Evolutionary conservation across 108 stramenopile species (phyloP).

Genomic region (Poteriospumella lacustris): DNA sequence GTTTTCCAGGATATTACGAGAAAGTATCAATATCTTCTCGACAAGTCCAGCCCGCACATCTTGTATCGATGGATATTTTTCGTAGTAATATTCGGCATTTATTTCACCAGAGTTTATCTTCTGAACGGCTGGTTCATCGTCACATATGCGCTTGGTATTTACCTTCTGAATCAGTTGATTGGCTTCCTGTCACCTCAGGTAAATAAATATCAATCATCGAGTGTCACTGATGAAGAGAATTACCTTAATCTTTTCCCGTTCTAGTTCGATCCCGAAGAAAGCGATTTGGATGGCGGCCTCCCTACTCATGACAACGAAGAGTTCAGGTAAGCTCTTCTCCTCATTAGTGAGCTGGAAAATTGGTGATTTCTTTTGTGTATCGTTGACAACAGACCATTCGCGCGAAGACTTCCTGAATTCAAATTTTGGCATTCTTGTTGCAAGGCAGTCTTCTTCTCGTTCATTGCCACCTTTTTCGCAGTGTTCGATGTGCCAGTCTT

Average conservation of each 20-base stretch:
- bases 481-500: slow-evolving; percentile 98
- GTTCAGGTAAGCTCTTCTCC: slow-evolving; percentile 12
- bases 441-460: slow-evolving; percentile 63
- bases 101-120: slow-evolving; percentile 82
- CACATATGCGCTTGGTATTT: slow-evolving; percentile 97
- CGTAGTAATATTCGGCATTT: slow-evolving; percentile 61
- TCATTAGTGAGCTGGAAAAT: no score
- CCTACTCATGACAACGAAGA: slow-evolving; percentile 10
- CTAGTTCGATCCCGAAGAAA: slow-evolving; percentile 38
- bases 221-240: not conserved
- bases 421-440: slow-evolving; percentile 89
- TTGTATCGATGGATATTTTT: slow-evolving; percentile 44
- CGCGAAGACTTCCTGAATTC: slow-evolving; percentile 92
- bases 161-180: slow-evolving; percentile 96
- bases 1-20: slow-evolving; percentile 22
- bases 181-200: slow-evolving; percentile 88
- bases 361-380: slow-evolving; percentile 4
- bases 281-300: slow-evolving; percentile 6
- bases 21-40: slow-evolving; percentile 86
- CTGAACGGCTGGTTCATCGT: slow-evolving; percentile 96
- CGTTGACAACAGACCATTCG: slow-evolving; percentile 67
- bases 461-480: slow-evolving; percentile 89
- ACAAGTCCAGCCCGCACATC: slow-evolving; percentile 79
- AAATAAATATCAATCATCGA: not conserved
- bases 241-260: not conserved